Evolutionary conservation across 805 yeast genomes (phyloP).

Genomic region (Ogataea ganodermae): DNA sequence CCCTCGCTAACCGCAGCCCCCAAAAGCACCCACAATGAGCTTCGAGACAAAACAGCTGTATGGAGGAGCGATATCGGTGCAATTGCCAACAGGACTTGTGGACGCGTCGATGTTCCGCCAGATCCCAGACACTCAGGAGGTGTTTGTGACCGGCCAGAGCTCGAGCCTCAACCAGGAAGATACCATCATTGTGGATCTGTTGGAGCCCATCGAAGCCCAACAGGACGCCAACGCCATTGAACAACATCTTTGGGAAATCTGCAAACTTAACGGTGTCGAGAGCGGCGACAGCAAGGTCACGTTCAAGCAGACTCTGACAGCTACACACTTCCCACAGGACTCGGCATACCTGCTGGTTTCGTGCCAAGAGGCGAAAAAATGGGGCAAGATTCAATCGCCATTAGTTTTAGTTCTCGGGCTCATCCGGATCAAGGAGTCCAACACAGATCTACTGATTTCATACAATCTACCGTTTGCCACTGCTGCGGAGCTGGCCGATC

Average conservation of each 20-base stretch:
- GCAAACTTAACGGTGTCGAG: conserved; percentile 41
- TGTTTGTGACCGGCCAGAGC: conserved; percentile 50
- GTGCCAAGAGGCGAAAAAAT: conserved; percentile 49
- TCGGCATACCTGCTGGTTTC: conserved; percentile 39
- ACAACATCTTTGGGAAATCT: conserved; percentile 58
- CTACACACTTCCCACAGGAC: conserved; percentile 19
- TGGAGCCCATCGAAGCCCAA: conserved; percentile 48
- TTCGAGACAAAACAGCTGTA: conserved; percentile 45
- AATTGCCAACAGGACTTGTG: conserved; percentile 58
- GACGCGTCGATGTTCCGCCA: conserved; percentile 83
- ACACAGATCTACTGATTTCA: conserved; percentile 63
- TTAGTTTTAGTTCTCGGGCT: conserved; percentile 59
- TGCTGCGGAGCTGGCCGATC: conserved; percentile 30
- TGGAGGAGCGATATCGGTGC: conserved; percentile 78
- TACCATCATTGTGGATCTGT: conserved; percentile 63
- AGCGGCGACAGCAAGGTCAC: conserved; percentile 10
- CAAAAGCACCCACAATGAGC: conserved; percentile 14
- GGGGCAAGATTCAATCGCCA: conserved; percentile 44
- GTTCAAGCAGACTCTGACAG: conserved; percentile 7
- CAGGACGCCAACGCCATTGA: conserved; percentile 45
- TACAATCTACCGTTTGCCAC: conserved; percentile 56
- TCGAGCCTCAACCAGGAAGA: conserved; percentile 43
- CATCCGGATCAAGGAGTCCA: conserved; percentile 49
- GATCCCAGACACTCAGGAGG: conserved; percentile 94
- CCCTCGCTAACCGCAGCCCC: too few species aligned